phyloP scores from a whole-genome alignment of 2,329 filamentous ascomycete genomes.

The Botrytis aclada region DNA sequence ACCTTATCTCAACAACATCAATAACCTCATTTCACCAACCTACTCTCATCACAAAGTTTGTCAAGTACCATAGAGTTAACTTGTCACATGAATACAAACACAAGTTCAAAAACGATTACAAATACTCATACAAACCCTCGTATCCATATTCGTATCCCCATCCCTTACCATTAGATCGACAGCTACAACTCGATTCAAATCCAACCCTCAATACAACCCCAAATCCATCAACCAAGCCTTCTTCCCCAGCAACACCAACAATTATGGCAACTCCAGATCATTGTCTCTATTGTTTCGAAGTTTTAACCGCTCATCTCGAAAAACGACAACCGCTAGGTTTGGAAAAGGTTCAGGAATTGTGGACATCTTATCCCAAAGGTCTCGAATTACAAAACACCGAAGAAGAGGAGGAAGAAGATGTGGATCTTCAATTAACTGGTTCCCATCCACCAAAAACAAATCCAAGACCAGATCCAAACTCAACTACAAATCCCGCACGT shows the following conservation, averaged over 20 bases:
- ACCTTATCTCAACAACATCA: neutral
- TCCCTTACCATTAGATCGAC: neutral
- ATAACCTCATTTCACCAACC: neutral
- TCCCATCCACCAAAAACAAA: neutral
- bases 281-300: conserved; percentile 92
- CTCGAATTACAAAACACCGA: conserved; percentile 39
- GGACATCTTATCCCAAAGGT: conserved; percentile 40
- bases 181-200: neutral
- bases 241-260: neutral
- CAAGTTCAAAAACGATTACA: neutral
- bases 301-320: conserved; percentile 72
- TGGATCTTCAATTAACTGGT: neutral
- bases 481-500: conserved; percentile 13
- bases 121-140: neutral
- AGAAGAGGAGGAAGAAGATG: conserved; percentile 37
- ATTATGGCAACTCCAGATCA: conserved; percentile 81
- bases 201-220: neutral
- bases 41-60: neutral
- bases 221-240: neutral
- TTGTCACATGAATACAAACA: neutral
- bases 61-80: neutral
- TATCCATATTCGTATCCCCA: neutral
- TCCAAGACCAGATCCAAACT: neutral
- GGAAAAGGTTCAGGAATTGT: conserved; percentile 66
- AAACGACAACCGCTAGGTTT: conserved; percentile 65